Evolutionary conservation across 495 filamentous ascomycete genomes (phyloP).

Genomic region (Xylaria acuta): DNA sequence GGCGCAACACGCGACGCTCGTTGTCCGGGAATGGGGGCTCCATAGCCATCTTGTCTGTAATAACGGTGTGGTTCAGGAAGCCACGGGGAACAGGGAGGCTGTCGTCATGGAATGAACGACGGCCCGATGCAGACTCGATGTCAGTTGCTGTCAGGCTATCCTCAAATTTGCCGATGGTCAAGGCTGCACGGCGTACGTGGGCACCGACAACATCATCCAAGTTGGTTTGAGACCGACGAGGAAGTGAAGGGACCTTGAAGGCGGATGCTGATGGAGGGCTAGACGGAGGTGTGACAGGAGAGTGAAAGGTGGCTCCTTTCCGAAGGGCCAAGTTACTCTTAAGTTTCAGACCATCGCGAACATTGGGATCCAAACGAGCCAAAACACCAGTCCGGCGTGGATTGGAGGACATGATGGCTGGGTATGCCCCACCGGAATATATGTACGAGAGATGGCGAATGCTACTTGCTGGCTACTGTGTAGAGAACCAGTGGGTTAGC

Average conservation of each 20-base stretch:
- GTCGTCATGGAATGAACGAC: slow-evolving; percentile 50
- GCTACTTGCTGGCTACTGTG: slow-evolving; percentile 37
- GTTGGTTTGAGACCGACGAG: slow-evolving; percentile 66
- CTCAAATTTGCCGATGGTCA: slow-evolving; percentile 58
- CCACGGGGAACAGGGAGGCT: slow-evolving; percentile 58
- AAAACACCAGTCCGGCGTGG: slow-evolving; percentile 55
- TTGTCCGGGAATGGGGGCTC: slow-evolving; percentile 36
- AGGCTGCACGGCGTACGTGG: slow-evolving; percentile 59
- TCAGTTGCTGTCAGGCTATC: slow-evolving; percentile 46
- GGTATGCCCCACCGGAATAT: slow-evolving; percentile 27
- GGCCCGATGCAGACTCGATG: slow-evolving; percentile 34
- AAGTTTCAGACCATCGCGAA: slow-evolving; percentile 48
- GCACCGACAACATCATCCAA: slow-evolving; percentile 67
- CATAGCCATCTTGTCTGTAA: slow-evolving; percentile 46
- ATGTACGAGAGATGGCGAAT: slow-evolving; percentile 21
- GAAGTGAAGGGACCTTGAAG: slow-evolving; percentile 58
- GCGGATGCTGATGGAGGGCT: slow-evolving; percentile 47
- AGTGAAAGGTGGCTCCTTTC: slow-evolving; percentile 71
- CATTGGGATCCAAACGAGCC: slow-evolving; percentile 51
- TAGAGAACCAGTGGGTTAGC: slow-evolving; percentile 36
- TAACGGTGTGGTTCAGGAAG: slow-evolving; percentile 56
- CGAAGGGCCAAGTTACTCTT: slow-evolving; percentile 61
- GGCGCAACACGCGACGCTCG: slow-evolving; percentile 55
- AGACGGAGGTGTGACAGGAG: slow-evolving; percentile 52
- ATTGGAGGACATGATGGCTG: slow-evolving; percentile 58